A percentile compares a stretch with the other conserved stretches of the same genome.
Conservation (phyloP, 2,329 filamentous ascomycete genomes). For the Fusarium luffae region DNA sequence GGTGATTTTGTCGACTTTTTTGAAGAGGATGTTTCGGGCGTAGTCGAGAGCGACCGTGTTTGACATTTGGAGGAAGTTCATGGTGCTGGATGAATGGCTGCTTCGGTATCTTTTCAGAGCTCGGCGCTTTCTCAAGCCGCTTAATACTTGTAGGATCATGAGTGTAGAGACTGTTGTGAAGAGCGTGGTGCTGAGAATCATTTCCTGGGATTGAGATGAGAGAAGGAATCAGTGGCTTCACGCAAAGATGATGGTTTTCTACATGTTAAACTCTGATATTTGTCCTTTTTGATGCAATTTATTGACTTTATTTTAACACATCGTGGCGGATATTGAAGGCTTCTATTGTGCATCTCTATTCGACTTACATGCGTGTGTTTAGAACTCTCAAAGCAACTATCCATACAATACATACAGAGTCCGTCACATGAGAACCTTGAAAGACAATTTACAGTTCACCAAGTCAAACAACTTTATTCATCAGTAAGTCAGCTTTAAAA, state of each 20-base stretch:
- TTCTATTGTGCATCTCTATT: neutral
- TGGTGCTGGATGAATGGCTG: neutral
- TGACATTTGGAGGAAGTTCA: neutral
- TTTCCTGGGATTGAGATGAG: neutral
- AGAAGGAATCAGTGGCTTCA: neutral
- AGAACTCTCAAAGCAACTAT: neutral
- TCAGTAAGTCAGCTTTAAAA: neutral
- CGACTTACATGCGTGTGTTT: neutral
- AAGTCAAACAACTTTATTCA: neutral
- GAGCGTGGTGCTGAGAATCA: neutral
- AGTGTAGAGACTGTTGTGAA: neutral
- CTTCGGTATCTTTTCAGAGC: neutral
- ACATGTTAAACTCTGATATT: neutral
- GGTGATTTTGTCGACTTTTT: neutral
- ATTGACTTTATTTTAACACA: neutral
- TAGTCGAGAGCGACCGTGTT: neutral
- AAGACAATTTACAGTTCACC: neutral
- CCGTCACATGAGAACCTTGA: neutral
- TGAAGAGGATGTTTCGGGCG: neutral
- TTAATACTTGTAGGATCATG: neutral
- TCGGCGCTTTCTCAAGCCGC: neutral
- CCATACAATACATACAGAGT: neutral
- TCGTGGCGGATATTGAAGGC: neutral
- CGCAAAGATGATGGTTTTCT: neutral
- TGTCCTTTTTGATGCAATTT: neutral